Evolutionary conservation across 345 rosid species (phyloP).

Genomic region (Euphorbia peplus): DNA sequence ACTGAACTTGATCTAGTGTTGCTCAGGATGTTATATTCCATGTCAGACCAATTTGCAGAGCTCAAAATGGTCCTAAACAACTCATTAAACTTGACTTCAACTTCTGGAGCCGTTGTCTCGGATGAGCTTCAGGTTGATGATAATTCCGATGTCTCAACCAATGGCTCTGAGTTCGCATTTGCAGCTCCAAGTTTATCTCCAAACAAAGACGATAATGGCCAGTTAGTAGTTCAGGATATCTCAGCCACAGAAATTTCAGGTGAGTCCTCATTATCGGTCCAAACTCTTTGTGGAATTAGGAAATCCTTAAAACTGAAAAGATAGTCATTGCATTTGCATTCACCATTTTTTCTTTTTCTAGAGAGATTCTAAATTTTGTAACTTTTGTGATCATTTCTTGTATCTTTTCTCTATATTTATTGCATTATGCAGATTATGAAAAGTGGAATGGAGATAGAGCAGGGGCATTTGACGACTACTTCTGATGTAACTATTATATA

Average conservation of each 20-base stretch:
- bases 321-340: neutral
- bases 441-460: slow-evolving; percentile 50
- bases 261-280: slow-evolving; percentile 23
- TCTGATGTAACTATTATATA: slow-evolving; percentile 39
- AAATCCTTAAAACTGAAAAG: neutral
- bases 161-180: slow-evolving; percentile 62
- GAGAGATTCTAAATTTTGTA: neutral
- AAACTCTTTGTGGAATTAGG: slow-evolving; percentile 17
- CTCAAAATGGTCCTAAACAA: slow-evolving; percentile 56
- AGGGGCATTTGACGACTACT: slow-evolving; percentile 81
- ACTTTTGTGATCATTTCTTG: slow-evolving; percentile 2
- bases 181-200: slow-evolving; percentile 45
- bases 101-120: slow-evolving; percentile 39
- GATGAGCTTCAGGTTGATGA: slow-evolving; percentile 43
- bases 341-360: neutral
- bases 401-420: slow-evolving; percentile 16
- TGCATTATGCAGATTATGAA: slow-evolving; percentile 56
- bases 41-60: slow-evolving; percentile 87
- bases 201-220: slow-evolving; percentile 36
- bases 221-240: slow-evolving; percentile 51
- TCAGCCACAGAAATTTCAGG: slow-evolving; percentile 50
- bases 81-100: slow-evolving; percentile 46
- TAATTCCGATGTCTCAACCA: slow-evolving; percentile 61
- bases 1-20: slow-evolving; percentile 64
- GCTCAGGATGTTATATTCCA: slow-evolving; percentile 77